These are phyloP conservation scores for Fusarium hostae DNA, from an alignment of 2,329 filamentous ascomycete species.

Conservation along the genomic window DNA sequence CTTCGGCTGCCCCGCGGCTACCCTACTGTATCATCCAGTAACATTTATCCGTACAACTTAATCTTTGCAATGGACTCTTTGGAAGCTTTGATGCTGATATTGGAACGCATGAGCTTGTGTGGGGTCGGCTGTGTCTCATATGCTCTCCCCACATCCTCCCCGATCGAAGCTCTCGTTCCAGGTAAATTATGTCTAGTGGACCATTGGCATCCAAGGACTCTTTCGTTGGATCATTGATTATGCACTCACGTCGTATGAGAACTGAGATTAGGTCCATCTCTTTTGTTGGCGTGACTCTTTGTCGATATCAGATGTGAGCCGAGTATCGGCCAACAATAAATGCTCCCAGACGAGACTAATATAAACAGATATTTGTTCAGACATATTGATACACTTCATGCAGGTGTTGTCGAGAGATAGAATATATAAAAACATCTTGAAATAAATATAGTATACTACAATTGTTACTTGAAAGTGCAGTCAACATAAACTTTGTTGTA, in stretches of 20 bases:
- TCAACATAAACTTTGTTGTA: slow-evolving; percentile 30
- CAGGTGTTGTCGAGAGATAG: neutral
- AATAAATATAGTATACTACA: neutral
- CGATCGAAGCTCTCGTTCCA: slow-evolving; percentile 24
- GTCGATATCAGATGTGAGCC: neutral
- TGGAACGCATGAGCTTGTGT: slow-evolving; percentile 34
- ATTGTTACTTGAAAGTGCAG: neutral
- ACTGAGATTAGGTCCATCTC: neutral
- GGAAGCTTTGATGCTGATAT: slow-evolving; percentile 8
- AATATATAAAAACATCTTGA: neutral
- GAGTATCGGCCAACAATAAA: neutral
- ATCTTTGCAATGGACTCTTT: slow-evolving; percentile 6
- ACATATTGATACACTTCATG: neutral
- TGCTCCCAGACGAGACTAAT: neutral
- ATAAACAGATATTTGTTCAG: neutral
- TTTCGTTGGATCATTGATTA: slow-evolving; percentile 7
- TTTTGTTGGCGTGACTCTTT: neutral
- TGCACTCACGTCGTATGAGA: slow-evolving; percentile 7
- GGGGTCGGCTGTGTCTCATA: slow-evolving; percentile 29
- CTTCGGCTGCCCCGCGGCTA: neutral
- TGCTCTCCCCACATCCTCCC: slow-evolving; percentile 29
- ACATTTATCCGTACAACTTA: slow-evolving; percentile 17
- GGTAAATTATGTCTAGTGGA: slow-evolving; percentile 15
- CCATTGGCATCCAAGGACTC: slow-evolving; percentile 13
- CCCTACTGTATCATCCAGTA: neutral